These are phyloP conservation scores for Fusarium abutilonis DNA, from an alignment of 2,329 filamentous ascomycete species.

Conservation along the genomic window DNA sequence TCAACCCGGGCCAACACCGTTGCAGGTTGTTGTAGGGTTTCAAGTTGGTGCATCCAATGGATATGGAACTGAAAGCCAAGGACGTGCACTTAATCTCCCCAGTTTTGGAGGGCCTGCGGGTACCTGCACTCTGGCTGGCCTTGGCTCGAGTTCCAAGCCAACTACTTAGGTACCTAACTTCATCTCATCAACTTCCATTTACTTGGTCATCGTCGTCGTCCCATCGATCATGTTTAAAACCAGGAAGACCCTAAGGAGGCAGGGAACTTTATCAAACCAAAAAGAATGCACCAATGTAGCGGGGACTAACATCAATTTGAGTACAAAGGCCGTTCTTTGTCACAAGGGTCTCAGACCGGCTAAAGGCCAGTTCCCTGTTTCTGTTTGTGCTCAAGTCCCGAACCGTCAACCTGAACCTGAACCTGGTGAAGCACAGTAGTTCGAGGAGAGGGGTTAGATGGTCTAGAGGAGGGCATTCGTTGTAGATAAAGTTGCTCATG, in stretches of 20 bases:
- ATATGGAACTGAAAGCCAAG: not conserved
- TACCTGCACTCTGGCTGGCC: slow-evolving; percentile 21
- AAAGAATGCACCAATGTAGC: not conserved
- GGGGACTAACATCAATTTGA: slow-evolving; percentile 14
- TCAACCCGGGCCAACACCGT: slow-evolving; percentile 9
- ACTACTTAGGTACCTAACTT: not conserved
- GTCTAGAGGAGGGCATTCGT: not conserved
- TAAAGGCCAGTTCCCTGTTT: slow-evolving; percentile 33
- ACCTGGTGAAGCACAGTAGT: slow-evolving; percentile 4
- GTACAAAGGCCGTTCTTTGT: slow-evolving; percentile 13
- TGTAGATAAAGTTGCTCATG: not conserved
- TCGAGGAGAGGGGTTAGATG: not conserved
- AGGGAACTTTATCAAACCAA: slow-evolving; percentile 6
- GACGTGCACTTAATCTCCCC: slow-evolving; percentile 1
- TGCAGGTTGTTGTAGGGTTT: slow-evolving; percentile 13
- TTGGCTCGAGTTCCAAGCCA: slow-evolving; percentile 18
- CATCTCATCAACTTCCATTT: not conserved
- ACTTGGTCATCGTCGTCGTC: not conserved
- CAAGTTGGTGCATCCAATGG: slow-evolving; percentile 26
- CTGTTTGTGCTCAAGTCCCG: slow-evolving; percentile 13
- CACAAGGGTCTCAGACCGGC: slow-evolving; percentile 28
- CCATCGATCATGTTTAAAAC: slow-evolving; percentile 10
- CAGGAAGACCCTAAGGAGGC: not conserved
- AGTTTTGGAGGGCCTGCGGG: slow-evolving; percentile 26
- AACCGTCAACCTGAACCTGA: slow-evolving; percentile 17